Evolutionary conservation across 768 basidiomycete species (phyloP).

Genomic region (Leccinum disarticulatum): DNA sequence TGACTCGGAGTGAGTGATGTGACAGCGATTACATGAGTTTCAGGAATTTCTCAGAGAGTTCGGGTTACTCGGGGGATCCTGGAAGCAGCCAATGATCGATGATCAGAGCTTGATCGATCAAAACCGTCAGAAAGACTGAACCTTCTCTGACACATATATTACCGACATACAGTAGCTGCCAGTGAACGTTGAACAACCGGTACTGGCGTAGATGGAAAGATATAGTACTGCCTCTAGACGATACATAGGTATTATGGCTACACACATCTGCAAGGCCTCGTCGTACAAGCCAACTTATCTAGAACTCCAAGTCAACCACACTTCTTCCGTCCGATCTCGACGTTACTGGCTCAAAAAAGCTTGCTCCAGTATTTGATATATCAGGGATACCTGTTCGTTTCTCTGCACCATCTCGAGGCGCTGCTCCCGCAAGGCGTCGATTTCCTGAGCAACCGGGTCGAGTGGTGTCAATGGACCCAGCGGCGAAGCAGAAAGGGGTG

Average conservation of each 20-base stretch:
- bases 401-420: constrained; percentile 80
- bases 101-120: too few species aligned
- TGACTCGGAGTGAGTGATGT: too few species aligned
- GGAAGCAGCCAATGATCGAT: too few species aligned
- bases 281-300: background rate
- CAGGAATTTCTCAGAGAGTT: too few species aligned
- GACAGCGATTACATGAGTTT: too few species aligned
- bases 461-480: constrained; percentile 58
- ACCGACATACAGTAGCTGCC: background rate
- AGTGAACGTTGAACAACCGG: background rate
- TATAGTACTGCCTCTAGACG: background rate
- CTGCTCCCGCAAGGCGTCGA: constrained; percentile 80
- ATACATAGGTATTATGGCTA: background rate
- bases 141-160: background rate
- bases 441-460: constrained; percentile 62
- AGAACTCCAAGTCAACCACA: background rate
- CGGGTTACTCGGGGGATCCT: too few species aligned
- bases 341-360: constrained; percentile 21
- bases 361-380: constrained; percentile 58
- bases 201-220: background rate
- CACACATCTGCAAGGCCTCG: background rate
- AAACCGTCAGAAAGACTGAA: too few species aligned
- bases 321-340: background rate
- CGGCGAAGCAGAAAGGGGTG: constrained; percentile 43
- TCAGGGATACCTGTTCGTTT: constrained; percentile 58